phyloP scores from a whole-genome alignment of 2,329 filamentous ascomycete genomes.

The Gnomoniopsis smithogilvyi region DNA sequence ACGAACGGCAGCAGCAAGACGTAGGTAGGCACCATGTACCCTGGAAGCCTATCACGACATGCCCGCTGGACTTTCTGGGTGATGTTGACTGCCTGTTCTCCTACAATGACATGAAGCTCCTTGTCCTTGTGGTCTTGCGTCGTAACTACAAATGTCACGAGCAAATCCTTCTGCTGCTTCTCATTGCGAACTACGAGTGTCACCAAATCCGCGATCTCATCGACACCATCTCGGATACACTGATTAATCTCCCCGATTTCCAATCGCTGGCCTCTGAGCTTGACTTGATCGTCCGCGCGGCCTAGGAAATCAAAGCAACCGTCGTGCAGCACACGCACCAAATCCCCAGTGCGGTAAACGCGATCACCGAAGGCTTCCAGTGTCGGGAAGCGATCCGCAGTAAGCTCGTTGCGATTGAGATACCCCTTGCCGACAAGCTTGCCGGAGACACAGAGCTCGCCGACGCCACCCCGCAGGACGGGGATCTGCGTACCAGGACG shows the following conservation, averaged over 20 bases:
- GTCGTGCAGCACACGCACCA: slow-evolving; percentile 78
- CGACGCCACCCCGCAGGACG: slow-evolving; percentile 74
- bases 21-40: slow-evolving; percentile 90
- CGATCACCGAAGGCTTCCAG: slow-evolving; percentile 54
- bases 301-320: slow-evolving; percentile 85
- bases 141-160: slow-evolving; percentile 70
- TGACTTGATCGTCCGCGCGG: slow-evolving; percentile 86
- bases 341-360: slow-evolving; percentile 84
- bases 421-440: slow-evolving; percentile 88
- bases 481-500: slow-evolving; percentile 65
- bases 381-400: slow-evolving; percentile 69
- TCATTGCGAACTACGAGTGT: slow-evolving; percentile 73
- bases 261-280: slow-evolving; percentile 82
- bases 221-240: slow-evolving; percentile 62
- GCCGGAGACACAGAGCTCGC: slow-evolving; percentile 85
- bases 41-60: slow-evolving; percentile 69
- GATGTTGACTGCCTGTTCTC: slow-evolving; percentile 35
- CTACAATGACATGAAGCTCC: slow-evolving; percentile 25
- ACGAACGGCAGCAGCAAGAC: slow-evolving; percentile 69
- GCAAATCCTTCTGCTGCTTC: slow-evolving; percentile 73
- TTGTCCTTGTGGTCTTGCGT: background rate
- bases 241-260: slow-evolving; percentile 92
- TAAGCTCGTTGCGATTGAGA: slow-evolving; percentile 75
- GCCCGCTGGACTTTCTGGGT: slow-evolving; percentile 49
- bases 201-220: slow-evolving; percentile 63